Percentiles rank a stretch among this genome's conserved stretches.
Conservation (phyloP, 208 protist genomes). For the Acanthamoeba divionensis region DNA sequence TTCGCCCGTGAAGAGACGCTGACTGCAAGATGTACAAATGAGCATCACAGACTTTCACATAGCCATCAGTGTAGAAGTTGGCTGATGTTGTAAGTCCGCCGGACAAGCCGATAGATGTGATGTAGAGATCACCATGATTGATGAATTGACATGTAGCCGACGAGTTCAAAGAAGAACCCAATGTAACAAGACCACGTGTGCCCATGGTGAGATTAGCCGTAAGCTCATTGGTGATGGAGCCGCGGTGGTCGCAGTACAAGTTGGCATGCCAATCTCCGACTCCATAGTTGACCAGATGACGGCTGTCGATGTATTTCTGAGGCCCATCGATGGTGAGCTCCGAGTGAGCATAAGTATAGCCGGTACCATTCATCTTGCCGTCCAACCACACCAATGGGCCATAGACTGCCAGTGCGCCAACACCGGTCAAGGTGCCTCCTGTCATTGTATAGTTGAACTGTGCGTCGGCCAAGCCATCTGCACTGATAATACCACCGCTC, state of each 20-base stretch:
- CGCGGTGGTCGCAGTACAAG: constrained; percentile 5
- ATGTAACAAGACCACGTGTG: not conserved
- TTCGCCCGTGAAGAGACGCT: not conserved
- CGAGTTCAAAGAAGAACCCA: not conserved
- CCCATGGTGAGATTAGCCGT: not conserved
- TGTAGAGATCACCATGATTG: constrained; percentile 28
- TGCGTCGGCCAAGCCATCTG: too few species aligned
- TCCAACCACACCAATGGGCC: not conserved
- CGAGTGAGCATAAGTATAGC: not conserved
- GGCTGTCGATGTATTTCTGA: not conserved
- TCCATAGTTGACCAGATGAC: constrained; percentile 16
- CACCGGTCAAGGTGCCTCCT: not conserved
- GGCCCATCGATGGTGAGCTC: not conserved
- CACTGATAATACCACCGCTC: not conserved
- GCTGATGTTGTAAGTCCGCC: constrained; percentile 19
- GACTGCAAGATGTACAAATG: constrained; percentile 21
- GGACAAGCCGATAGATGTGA: not conserved
- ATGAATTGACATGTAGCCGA: not conserved
- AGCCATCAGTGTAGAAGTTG: constrained; percentile 1
- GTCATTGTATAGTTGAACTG: not conserved
- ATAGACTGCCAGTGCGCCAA: not conserved
- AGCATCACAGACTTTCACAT: constrained; percentile 43
- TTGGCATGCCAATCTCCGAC: constrained; percentile 16
- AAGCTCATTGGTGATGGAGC: not conserved
- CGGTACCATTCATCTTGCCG: constrained; percentile 9